Conservation (phyloP, 1,284 basidiomycete species). For the Cryptococcus neoformans region DNA sequence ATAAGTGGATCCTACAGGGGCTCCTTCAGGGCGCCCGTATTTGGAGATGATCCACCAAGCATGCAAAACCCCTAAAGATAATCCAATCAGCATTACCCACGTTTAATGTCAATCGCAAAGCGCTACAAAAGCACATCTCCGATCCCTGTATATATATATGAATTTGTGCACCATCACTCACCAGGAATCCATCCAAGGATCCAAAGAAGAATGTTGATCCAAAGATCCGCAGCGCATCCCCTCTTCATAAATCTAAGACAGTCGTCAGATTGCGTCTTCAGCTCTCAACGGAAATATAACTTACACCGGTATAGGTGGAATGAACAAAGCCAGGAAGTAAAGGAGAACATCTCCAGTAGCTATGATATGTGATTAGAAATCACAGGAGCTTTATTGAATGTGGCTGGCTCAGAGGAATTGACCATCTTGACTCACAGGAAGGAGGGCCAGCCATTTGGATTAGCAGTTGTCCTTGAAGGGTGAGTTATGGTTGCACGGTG, state of each 20-base stretch:
- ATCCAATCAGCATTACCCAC: background rate
- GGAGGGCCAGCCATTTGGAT: slow-evolving; percentile 17
- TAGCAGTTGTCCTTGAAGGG: background rate
- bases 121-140: too few species aligned
- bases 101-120: too few species aligned
- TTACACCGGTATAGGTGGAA: slow-evolving; percentile 19
- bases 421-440: slow-evolving; percentile 12
- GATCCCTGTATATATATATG: too few species aligned
- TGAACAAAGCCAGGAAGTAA: slow-evolving; percentile 25
- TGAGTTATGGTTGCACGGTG: too few species aligned
- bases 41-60: slow-evolving; percentile 29
- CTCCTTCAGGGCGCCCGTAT: slow-evolving; percentile 15
- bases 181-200: slow-evolving; percentile 28
- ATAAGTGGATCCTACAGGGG: background rate
- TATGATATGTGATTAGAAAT: background rate
- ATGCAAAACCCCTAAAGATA: slow-evolving; percentile 14
- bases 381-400: too few species aligned
- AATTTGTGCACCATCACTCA: slow-evolving; percentile 2
- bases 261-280: background rate
- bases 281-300: background rate
- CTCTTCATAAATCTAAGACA: slow-evolving; percentile 18
- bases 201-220: slow-evolving; percentile 24
- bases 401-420: background rate
- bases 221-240: slow-evolving; percentile 14
- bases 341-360: slow-evolving; percentile 22